These are phyloP conservation scores for Amaranthus hypochondriacus DNA, from an alignment of 148 eudicot species.

Conservation along the genomic window DNA sequence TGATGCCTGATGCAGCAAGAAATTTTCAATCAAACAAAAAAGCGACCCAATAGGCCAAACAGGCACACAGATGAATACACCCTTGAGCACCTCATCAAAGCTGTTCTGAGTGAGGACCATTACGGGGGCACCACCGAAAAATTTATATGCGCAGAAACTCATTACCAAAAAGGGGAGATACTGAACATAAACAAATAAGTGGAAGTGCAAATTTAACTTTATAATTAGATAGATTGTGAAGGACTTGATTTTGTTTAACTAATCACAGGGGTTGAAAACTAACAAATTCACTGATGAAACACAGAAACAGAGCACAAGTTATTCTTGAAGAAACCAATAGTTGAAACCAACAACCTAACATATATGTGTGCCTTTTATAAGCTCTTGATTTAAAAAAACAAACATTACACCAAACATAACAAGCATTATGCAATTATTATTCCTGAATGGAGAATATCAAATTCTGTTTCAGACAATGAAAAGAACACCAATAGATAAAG, in stretches of 20 bases:
- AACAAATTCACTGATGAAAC: not conserved
- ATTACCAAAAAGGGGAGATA: not conserved
- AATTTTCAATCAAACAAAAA: slow-evolving; percentile 3
- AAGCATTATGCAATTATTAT: not conserved
- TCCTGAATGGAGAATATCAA: not conserved
- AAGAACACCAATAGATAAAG: not conserved
- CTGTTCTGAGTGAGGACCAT: not conserved
- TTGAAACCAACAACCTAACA: not conserved
- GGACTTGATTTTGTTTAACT: slow-evolving; percentile 15
- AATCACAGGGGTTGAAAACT: slow-evolving; percentile 2
- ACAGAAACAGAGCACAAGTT: not conserved
- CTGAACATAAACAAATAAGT: no score
- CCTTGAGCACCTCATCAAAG: not conserved
- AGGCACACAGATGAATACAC: not conserved
- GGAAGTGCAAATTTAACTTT: no score
- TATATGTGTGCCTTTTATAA: not conserved
- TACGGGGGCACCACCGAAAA: not conserved
- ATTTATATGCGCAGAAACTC: no score
- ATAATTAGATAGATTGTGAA: no score
- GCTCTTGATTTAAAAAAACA: not conserved
- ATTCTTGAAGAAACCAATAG: not conserved
- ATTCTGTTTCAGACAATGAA: not conserved
- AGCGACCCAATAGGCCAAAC: not conserved
- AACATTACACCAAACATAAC: not conserved
- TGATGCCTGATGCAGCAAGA: slow-evolving; percentile 1